phyloP scores from a whole-genome alignment of 495 filamentous ascomycete genomes.

The Penicillium bovifimosum region DNA sequence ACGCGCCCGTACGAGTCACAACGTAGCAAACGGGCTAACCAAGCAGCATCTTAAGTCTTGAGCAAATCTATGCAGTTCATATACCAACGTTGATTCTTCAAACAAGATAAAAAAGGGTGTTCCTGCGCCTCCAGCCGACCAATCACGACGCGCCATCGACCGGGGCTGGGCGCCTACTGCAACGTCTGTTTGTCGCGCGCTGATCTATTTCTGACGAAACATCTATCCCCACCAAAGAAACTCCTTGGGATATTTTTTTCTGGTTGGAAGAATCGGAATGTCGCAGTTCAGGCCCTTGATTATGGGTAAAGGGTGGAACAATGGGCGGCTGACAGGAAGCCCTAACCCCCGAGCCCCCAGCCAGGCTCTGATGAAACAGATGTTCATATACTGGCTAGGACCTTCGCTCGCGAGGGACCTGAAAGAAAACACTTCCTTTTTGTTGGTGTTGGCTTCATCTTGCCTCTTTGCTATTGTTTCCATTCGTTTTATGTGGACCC shows the following conservation, averaged over 20 bases:
- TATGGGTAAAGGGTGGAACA: not conserved
- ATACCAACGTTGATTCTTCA: not conserved
- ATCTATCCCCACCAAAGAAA: slow-evolving; percentile 11
- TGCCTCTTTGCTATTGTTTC: slow-evolving; percentile 13
- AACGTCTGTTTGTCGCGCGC: slow-evolving; percentile 17
- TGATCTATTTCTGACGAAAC: slow-evolving; percentile 13
- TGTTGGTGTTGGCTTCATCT: not conserved
- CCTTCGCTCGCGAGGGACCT: not conserved
- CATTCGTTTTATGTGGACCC: not conserved
- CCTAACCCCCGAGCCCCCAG: not conserved
- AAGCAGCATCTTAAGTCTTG: not conserved
- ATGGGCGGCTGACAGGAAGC: slow-evolving; percentile 3
- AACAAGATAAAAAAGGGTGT: not conserved
- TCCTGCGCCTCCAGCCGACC: slow-evolving; percentile 1
- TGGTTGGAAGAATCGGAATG: not conserved
- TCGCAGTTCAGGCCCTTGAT: not conserved
- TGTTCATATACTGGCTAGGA: not conserved
- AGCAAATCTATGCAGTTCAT: not conserved
- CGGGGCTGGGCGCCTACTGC: slow-evolving; percentile 22
- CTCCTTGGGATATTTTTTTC: slow-evolving; percentile 11
- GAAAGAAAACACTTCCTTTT: not conserved
- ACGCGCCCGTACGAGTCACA: slow-evolving; percentile 1
- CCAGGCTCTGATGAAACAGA: not conserved
- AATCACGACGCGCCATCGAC: slow-evolving; percentile 12
- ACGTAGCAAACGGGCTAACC: not conserved